Evolutionary conservation across 495 filamentous ascomycete genomes (phyloP).

Genomic region (Annulohypoxylon bovei): DNA sequence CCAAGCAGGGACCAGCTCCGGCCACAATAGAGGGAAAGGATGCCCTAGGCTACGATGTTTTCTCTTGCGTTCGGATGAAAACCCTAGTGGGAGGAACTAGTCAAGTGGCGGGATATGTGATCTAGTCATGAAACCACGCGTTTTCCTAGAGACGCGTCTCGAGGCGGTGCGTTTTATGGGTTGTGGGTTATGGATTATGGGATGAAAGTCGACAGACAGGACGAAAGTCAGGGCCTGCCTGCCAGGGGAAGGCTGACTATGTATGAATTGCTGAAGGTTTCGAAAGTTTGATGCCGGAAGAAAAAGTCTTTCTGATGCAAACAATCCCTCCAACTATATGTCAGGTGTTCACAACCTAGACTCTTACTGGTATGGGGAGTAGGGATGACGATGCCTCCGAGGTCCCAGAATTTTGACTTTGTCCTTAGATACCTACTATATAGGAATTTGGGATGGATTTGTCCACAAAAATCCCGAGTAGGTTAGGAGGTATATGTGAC

Average conservation of each 20-base stretch:
- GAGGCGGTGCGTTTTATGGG: conserved; percentile 26
- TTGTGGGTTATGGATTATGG: not conserved
- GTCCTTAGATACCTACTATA: conserved; percentile 37
- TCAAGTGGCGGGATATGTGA: conserved; percentile 28
- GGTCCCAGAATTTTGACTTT: conserved; percentile 42
- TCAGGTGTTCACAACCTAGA: conserved; percentile 26
- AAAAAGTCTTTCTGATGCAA: conserved; percentile 41
- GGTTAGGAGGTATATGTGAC: conserved; percentile 38
- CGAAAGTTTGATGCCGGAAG: conserved; percentile 29
- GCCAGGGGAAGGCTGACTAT: conserved; percentile 13
- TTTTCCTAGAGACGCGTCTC: conserved; percentile 28
- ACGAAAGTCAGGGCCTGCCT: conserved; percentile 9
- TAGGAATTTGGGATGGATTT: conserved; percentile 34
- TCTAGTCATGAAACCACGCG: conserved; percentile 36
- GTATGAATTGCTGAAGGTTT: conserved; percentile 32
- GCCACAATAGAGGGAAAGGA: conserved; percentile 23
- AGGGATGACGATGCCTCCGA: conserved; percentile 43
- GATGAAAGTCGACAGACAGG: conserved; percentile 6
- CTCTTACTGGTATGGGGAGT: conserved; percentile 32
- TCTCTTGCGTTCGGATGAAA: conserved; percentile 29
- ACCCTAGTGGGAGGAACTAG: conserved; percentile 31
- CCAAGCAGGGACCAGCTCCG: conserved; percentile 11
- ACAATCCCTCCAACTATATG: conserved; percentile 38
- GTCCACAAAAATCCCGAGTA: conserved; percentile 44
- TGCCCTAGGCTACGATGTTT: conserved; percentile 28